Conservation (phyloP, 441 rosid genomes). For the Croton laevigatus region DNA sequence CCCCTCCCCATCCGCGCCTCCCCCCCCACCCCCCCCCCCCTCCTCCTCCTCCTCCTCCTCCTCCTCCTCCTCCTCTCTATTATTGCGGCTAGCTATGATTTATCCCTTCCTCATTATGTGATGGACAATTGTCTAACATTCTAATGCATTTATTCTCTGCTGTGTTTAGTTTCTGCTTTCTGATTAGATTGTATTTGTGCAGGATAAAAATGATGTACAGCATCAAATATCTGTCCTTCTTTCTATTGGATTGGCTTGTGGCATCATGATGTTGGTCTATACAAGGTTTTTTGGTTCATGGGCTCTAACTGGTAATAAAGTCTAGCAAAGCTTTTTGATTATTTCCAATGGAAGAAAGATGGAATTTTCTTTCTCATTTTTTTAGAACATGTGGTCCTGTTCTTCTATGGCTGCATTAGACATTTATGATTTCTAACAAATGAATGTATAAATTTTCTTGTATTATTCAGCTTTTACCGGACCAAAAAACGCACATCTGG, state of each 20-base stretch:
- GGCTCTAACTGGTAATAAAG: constrained; percentile 52
- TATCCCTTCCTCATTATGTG: neutral
- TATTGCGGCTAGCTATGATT: neutral
- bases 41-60: no score
- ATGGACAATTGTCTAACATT: constrained; percentile 19
- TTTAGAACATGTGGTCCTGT: neutral
- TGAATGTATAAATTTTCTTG: constrained; percentile 17
- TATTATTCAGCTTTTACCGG: constrained; percentile 49
- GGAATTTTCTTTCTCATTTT: constrained; percentile 15
- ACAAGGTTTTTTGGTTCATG: constrained; percentile 44
- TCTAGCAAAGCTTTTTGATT: constrained; percentile 18
- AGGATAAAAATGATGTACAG: constrained; percentile 49
- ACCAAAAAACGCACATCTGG: constrained; percentile 38
- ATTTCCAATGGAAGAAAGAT: constrained; percentile 4
- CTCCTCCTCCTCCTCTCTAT: no score
- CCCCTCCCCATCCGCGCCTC: no score
- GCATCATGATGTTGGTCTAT: constrained; percentile 42
- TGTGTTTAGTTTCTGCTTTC: neutral
- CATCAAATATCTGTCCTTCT: constrained; percentile 49
- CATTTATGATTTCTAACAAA: constrained; percentile 5
- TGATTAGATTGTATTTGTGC: constrained; percentile 2
- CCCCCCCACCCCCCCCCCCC: no score
- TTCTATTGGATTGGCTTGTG: constrained; percentile 43
- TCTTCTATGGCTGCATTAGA: neutral
- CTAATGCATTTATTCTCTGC: neutral